These are phyloP conservation scores for Salvia hispanica DNA, from an alignment of 257 asterid genomes.

Conservation along the genomic window DNA sequence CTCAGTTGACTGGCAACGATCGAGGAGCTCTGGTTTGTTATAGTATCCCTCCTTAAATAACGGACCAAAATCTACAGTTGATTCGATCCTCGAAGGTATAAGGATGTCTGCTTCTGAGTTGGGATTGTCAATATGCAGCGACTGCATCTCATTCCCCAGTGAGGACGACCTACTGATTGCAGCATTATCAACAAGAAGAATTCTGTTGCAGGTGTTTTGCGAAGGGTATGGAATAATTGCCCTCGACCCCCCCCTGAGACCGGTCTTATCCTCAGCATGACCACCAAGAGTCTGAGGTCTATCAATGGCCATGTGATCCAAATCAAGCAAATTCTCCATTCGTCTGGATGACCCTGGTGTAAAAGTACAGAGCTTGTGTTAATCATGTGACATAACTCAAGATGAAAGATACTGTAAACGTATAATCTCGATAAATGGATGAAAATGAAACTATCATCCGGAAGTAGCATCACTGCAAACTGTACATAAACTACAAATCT, in stretches of 20 bases:
- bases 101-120: slow-evolving; percentile 31
- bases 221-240: slow-evolving; percentile 32
- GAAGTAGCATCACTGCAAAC: not conserved
- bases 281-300: slow-evolving; percentile 33
- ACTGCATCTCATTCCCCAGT: slow-evolving; percentile 34
- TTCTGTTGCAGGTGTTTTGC: slow-evolving; percentile 18
- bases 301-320: slow-evolving; percentile 49
- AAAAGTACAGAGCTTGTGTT: slow-evolving; percentile 13
- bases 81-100: slow-evolving; percentile 27
- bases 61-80: slow-evolving; percentile 43
- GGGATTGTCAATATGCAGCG: slow-evolving; percentile 29
- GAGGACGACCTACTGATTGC: slow-evolving; percentile 39
- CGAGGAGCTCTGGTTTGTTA: slow-evolving; percentile 38
- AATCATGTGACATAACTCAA: not conserved
- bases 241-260: slow-evolving; percentile 35
- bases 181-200: slow-evolving; percentile 31
- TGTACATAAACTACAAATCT: not conserved
- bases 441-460: slow-evolving; percentile 2
- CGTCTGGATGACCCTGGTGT: slow-evolving; percentile 58
- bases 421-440: not conserved
- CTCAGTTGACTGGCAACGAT: slow-evolving; percentile 31
- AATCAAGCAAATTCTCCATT: slow-evolving; percentile 53
- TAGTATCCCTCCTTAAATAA: slow-evolving; percentile 55
- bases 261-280: slow-evolving; percentile 25
- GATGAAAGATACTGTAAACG: not conserved